phyloP scores from a whole-genome alignment of 208 protist species.

The Acanthamoeba castellanii region DNA sequence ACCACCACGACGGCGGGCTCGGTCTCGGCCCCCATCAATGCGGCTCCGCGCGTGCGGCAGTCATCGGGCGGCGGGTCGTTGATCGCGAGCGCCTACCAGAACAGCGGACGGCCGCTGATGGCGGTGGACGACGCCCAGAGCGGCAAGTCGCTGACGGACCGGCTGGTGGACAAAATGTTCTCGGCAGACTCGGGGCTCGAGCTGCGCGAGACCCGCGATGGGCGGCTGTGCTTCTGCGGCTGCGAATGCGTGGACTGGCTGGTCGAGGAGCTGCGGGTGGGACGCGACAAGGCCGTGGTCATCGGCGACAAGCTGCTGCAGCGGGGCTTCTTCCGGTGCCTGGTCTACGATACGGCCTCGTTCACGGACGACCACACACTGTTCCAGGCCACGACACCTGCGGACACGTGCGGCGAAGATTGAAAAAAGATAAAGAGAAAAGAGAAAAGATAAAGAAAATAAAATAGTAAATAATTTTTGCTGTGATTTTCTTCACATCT shows the following conservation, averaged over 20 bases:
- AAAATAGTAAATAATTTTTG: neutral
- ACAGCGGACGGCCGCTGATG: neutral
- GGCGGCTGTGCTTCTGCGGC: constrained; percentile 31
- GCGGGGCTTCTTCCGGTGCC: constrained; percentile 35
- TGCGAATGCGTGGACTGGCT: constrained; percentile 61
- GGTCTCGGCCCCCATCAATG: neutral
- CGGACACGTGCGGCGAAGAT: neutral
- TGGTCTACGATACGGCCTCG: neutral
- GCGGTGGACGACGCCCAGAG: neutral
- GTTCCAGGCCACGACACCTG: neutral
- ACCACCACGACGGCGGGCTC: too few species aligned
- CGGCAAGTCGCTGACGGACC: constrained; percentile 25
- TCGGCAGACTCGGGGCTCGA: neutral
- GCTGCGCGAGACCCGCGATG: neutral
- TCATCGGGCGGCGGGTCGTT: constrained; percentile 29
- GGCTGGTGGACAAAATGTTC: constrained; percentile 65
- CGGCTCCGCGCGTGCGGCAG: neutral
- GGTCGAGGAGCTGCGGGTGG: constrained; percentile 50
- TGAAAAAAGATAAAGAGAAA: neutral
- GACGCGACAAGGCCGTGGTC: constrained; percentile 29
- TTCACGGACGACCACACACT: constrained; percentile 28
- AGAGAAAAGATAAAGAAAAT: neutral
- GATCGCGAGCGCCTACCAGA: constrained; percentile 46
- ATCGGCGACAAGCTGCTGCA: constrained; percentile 38
- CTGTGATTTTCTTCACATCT: neutral